Percentiles rank a stretch among this genome's conserved stretches.
Conservation (phyloP, 169 alveolate genomes). For the Eimeria falciformis region DNA sequence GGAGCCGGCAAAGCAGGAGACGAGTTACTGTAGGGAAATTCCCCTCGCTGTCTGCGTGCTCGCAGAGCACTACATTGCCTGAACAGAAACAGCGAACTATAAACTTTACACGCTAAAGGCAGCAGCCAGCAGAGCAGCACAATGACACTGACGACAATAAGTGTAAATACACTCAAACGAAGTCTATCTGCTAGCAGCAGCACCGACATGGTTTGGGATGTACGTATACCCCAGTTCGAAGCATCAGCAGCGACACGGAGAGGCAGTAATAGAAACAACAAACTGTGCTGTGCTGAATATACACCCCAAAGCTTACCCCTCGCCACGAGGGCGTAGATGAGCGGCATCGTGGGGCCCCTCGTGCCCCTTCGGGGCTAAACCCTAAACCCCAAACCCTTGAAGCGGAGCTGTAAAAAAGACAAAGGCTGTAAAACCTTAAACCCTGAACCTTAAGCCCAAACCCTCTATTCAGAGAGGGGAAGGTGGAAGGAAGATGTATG, state of each 20-base stretch:
- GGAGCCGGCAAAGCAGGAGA: slow-evolving; percentile 68
- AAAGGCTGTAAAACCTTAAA: background rate
- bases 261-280: no score
- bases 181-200: no score
- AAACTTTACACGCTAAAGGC: background rate
- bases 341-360: slow-evolving; percentile 54
- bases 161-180: no score
- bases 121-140: background rate
- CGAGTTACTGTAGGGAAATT: slow-evolving; percentile 76
- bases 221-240: no score
- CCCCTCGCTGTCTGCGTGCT: slow-evolving; percentile 75
- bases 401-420: no score
- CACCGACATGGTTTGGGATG: no score
- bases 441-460: background rate
- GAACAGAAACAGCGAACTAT: background rate
- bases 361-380: slow-evolving; percentile 18
- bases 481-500: no score
- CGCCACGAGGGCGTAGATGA: slow-evolving; percentile 77
- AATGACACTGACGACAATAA: no score
- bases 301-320: slow-evolving; percentile 45
- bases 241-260: no score
- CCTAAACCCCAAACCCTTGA: slow-evolving; percentile 2
- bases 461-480: background rate
- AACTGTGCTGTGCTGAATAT: no score
- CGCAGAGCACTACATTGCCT: slow-evolving; percentile 75